Evolutionary conservation across 805 yeast genomes (phyloP).

Genomic region (Candida cerambycidarum): DNA sequence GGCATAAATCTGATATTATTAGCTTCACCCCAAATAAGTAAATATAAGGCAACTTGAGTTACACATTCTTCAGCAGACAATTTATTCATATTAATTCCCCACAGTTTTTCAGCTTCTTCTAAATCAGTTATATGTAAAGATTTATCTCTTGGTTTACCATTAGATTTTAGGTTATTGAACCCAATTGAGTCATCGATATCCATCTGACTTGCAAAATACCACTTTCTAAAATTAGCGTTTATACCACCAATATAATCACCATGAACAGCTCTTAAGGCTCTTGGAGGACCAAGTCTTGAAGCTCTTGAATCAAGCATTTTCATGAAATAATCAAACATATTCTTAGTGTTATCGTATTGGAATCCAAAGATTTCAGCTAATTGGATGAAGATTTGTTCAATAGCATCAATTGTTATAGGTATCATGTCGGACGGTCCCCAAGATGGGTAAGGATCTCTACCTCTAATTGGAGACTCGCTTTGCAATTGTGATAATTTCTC

Average conservation of each 20-base stretch:
- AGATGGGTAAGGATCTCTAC: slow-evolving; percentile 54
- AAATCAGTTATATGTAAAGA: slow-evolving; percentile 18
- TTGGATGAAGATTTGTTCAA: slow-evolving; percentile 55
- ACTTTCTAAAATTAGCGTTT: slow-evolving; percentile 65
- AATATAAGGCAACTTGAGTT: slow-evolving; percentile 64
- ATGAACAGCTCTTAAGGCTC: slow-evolving; percentile 61
- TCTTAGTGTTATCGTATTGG: slow-evolving; percentile 62
- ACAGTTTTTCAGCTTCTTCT: slow-evolving; percentile 47
- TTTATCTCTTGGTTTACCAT: slow-evolving; percentile 20
- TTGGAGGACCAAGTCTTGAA: slow-evolving; percentile 56
- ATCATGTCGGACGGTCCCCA: slow-evolving; percentile 44
- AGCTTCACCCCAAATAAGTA: slow-evolving; percentile 89
- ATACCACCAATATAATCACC: slow-evolving; percentile 75
- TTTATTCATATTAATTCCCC: slow-evolving; percentile 52
- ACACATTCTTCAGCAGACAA: slow-evolving; percentile 54
- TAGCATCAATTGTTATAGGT: slow-evolving; percentile 53
- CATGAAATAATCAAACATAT: slow-evolving; percentile 67
- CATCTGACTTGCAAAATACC: slow-evolving; percentile 76
- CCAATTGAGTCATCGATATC: slow-evolving; percentile 56
- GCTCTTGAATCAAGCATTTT: slow-evolving; percentile 66
- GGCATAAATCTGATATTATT: slow-evolving; percentile 86
- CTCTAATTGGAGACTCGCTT: slow-evolving; percentile 9
- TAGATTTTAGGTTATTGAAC: slow-evolving; percentile 25
- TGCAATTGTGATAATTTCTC: slow-evolving; percentile 3
- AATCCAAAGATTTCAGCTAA: slow-evolving; percentile 62